Evolutionary conservation across 805 yeast genomes (phyloP).

Genomic region (Candida hungchunana): DNA sequence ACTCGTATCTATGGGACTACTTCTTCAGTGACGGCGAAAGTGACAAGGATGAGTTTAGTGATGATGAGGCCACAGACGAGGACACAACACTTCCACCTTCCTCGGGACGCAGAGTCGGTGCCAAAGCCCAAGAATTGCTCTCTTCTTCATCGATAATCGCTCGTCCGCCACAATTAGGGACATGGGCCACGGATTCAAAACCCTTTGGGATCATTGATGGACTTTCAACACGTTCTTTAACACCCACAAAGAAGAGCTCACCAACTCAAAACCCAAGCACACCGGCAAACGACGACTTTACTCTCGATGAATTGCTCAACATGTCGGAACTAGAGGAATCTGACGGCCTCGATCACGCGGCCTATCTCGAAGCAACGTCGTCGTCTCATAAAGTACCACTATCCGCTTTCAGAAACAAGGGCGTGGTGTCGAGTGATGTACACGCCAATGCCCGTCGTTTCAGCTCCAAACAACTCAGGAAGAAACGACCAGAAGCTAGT

Average conservation of each 20-base stretch:
- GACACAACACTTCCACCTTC: conserved; percentile 79
- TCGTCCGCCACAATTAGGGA: conserved; percentile 88
- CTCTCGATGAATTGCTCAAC: conserved; percentile 79
- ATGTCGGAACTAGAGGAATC: conserved; percentile 82
- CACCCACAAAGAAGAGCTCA: conserved; percentile 11
- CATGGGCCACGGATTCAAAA: conserved; percentile 81
- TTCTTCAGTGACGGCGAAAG: conserved; percentile 48
- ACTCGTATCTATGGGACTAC: conserved; percentile 70
- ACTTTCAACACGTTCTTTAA: conserved; percentile 74
- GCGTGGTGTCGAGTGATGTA: conserved; percentile 34
- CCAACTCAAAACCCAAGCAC: conserved; percentile 8
- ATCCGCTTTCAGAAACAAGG: conserved; percentile 87
- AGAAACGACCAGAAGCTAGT: conserved; percentile 12
- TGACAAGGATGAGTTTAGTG: conserved; percentile 30
- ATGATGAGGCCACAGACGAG: conserved; percentile 93
- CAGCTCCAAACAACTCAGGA: conserved; percentile 11
- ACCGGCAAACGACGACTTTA: conserved; percentile 38
- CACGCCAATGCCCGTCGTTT: conserved; percentile 27
- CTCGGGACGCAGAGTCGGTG: conserved; percentile 55
- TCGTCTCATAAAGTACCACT: conserved; percentile 63
- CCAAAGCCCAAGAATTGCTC: conserved; percentile 88
- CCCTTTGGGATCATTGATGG: conserved; percentile 97
- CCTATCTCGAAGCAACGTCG: conserved; percentile 32
- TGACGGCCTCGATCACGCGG: conserved; percentile 38
- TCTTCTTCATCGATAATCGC: conserved; percentile 81